phyloP scores from a whole-genome alignment of 2,329 filamentous ascomycete genomes.

The Ceratocystis albifundus region DNA sequence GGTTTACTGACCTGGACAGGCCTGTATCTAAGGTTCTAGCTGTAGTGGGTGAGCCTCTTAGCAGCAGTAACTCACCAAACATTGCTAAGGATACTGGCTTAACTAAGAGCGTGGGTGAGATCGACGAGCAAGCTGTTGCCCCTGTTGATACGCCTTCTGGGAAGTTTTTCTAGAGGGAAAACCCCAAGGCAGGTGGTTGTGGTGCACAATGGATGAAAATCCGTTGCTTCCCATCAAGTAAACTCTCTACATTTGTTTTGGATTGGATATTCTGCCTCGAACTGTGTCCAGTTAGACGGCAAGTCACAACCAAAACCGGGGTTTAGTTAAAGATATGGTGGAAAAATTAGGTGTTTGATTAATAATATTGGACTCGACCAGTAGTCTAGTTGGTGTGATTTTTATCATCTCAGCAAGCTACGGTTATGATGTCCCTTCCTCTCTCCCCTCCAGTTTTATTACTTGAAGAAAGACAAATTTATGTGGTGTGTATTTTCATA shows the following conservation, averaged over 20 bases:
- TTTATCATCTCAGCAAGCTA: not conserved
- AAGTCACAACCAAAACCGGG: too few species aligned
- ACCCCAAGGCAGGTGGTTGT: not conserved
- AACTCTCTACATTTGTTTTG: not conserved
- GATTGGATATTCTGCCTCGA: too few species aligned
- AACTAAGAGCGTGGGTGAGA: slow-evolving; percentile 24
- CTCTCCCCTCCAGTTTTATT: not conserved
- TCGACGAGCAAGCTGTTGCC: slow-evolving; percentile 25
- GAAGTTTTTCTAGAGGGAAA: slow-evolving; percentile 41
- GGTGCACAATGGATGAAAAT: not conserved
- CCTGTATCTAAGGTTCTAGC: not conserved
- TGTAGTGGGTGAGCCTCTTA: not conserved
- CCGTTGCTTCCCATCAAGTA: not conserved
- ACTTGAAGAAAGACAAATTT: too few species aligned
- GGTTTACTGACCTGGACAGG: slow-evolving; percentile 46
- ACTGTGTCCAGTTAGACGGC: too few species aligned
- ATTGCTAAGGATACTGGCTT: not conserved
- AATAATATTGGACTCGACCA: too few species aligned
- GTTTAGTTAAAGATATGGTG: too few species aligned
- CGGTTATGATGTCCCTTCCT: not conserved
- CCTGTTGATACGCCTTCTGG: slow-evolving; percentile 31
- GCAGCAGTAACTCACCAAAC: not conserved
- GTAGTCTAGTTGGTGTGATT: not conserved
- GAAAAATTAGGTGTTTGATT: too few species aligned
- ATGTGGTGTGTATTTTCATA: too few species aligned